phyloP scores from a whole-genome alignment of 352 stramenopile genomes.

The Phytophthora podocarpi region DNA sequence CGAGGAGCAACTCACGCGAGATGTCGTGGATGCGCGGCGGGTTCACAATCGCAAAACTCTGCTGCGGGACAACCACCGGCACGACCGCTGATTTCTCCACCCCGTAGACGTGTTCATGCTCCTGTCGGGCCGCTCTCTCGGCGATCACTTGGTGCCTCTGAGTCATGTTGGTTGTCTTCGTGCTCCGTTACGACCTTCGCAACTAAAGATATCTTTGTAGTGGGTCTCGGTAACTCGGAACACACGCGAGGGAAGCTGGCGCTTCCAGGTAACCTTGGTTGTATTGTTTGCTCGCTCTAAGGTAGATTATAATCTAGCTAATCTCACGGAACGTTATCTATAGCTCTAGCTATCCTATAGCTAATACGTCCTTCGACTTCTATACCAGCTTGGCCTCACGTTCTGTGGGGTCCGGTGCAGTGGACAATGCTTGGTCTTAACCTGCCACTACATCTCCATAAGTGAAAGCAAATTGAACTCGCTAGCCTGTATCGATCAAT shows the following conservation, averaged over 20 bases:
- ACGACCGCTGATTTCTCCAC: neutral
- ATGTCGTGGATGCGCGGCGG: constrained; percentile 13
- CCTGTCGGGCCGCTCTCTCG: neutral
- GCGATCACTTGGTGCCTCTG: neutral
- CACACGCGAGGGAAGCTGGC: constrained; percentile 19
- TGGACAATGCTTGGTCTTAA: too few species aligned
- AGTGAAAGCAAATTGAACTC: too few species aligned
- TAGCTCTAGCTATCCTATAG: neutral
- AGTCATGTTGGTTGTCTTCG: constrained; percentile 9
- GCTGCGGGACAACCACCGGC: neutral
- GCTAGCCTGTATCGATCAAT: too few species aligned
- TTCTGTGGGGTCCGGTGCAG: neutral
- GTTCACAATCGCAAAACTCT: constrained; percentile 13
- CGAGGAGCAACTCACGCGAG: constrained; percentile 6
- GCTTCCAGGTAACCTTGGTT: constrained; percentile 7
- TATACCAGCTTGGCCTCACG: constrained; percentile 4
- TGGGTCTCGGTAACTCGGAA: constrained; percentile 12
- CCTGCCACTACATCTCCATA: too few species aligned
- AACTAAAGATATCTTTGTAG: constrained; percentile 28
- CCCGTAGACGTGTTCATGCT: too few species aligned
- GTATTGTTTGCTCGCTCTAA: constrained; percentile 9
- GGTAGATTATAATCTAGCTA: constrained; percentile 10
- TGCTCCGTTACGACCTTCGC: constrained; percentile 21
- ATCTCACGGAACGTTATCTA: neutral
- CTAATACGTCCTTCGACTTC: neutral